Base-by-base conservation (phyloP, 352 stramenopile genomes). In the Phytophthora pistaciae region DNA sequence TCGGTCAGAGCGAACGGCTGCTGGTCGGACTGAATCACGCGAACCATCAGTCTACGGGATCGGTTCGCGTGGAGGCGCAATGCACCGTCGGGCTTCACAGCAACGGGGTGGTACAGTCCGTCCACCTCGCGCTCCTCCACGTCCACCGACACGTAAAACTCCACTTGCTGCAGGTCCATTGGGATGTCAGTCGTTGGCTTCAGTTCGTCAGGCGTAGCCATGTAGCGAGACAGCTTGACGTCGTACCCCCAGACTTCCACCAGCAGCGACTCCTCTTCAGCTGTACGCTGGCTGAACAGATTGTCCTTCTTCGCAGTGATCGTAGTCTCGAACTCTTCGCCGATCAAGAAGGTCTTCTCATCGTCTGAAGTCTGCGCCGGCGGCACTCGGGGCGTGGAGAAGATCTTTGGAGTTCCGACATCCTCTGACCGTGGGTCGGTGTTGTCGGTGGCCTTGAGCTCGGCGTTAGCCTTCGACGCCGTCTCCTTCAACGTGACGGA, bases 141-240 rank as follows among this genome's bases (percentile, higher is more conserved):
- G 67, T 96, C 88, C 1, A 93, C 79, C 1, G 87, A 96, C 11
- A 91, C 76, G 56, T 92, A 96, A 20, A 94, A 79, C 9, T 79
- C 70, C n/a, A 81, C 64, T 21, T 77, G 60, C 23, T 72, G 75
- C 1, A 52, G 58, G 23, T 75, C 55, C 29, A 75, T 42, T 20
- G 42, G 31, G 29, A 50, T 36, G 6, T 33, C 14, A 25, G 16
- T 64, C 16, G 42, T 14, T 31, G 56, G 23, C 18, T 59, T 25
- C 20, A 57, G 27, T 14, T 63, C 49, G 21, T 64, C 40, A 11
- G 8, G 18, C 8, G 25, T 20, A 36, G 52, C 18, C 21, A 65
- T 23, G 18, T 56, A 60, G 40, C 33, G 48, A 10, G 38, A 27
- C 56, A 67, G 21, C 16, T 65, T 67, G 40, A 87, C 78, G n/a